Conservation (phyloP, 495 filamentous ascomycete species). For the Xylaria telfairii region DNA sequence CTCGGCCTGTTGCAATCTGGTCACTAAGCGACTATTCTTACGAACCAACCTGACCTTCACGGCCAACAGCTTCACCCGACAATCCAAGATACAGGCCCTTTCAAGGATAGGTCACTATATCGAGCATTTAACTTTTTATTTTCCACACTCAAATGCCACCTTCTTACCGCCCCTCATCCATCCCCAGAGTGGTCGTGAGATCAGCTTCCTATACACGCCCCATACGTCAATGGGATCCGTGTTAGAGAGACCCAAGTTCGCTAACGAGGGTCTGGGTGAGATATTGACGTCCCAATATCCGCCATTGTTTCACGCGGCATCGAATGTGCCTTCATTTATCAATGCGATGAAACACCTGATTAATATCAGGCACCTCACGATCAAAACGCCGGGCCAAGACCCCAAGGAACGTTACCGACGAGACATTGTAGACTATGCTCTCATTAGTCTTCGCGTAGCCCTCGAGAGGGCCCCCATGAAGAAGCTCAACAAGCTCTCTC, state of each 20-base stretch:
- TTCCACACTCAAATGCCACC: constrained; percentile 71
- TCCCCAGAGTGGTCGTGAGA: constrained; percentile 71
- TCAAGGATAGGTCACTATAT: constrained; percentile 75
- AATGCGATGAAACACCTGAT: constrained; percentile 66
- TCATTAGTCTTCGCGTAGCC: constrained; percentile 79
- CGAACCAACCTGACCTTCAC: constrained; percentile 69
- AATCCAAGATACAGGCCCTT: constrained; percentile 69
- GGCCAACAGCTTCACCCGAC: constrained; percentile 71
- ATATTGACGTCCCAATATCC: constrained; percentile 80
- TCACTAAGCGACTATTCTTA: constrained; percentile 60
- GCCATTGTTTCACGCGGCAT: constrained; percentile 83
- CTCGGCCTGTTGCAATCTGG: constrained; percentile 57
- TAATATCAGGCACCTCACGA: constrained; percentile 69
- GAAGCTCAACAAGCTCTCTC: constrained; percentile 65
- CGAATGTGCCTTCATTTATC: constrained; percentile 79
- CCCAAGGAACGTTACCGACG: constrained; percentile 70
- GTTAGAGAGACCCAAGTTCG: constrained; percentile 66
- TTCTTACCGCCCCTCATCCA: constrained; percentile 80
- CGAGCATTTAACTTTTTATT: constrained; percentile 69
- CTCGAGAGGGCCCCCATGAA: constrained; percentile 69
- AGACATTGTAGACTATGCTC: constrained; percentile 78
- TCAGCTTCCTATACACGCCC: constrained; percentile 75
- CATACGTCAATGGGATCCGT: constrained; percentile 59
- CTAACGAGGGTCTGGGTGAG: constrained; percentile 65
- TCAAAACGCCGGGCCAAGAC: constrained; percentile 74